These are phyloP conservation scores for Apiotrichum akiyoshidainum DNA, from an alignment of 1,284 basidiomycete genomes.

Conservation along the genomic window DNA sequence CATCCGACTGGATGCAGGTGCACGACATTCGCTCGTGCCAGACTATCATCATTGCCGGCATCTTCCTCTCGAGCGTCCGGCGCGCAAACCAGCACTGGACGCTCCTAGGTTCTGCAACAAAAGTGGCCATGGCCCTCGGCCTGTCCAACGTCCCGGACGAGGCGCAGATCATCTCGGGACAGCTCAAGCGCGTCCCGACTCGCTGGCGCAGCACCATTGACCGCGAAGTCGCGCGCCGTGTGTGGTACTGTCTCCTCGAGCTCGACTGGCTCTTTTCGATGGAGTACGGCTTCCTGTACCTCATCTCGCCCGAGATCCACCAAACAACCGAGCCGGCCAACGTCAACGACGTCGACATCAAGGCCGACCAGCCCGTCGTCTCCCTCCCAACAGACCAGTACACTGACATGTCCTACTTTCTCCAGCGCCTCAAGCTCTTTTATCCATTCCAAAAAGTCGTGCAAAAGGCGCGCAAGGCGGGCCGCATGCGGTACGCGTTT, in stretches of 20 bases:
- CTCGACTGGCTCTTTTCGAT: conserved; percentile 31
- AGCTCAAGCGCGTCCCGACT: conserved; percentile 11
- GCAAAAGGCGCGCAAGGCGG: conserved; percentile 22
- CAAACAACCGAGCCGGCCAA: conserved; percentile 31
- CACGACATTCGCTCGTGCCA: conserved; percentile 27
- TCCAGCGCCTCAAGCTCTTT: conserved; percentile 25
- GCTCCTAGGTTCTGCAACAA: conserved; percentile 25
- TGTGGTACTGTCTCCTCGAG: conserved; percentile 29
- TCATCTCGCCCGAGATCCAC: conserved; percentile 26
- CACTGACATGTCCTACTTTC: conserved; percentile 32
- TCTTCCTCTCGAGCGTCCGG: conserved; percentile 23
- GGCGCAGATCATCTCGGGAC: conserved; percentile 10
- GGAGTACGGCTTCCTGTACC: conserved; percentile 29
- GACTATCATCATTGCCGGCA: conserved; percentile 26
- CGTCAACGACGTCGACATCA: conserved; percentile 25
- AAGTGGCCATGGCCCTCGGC: conserved; percentile 25
- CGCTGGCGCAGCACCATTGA: conserved; percentile 26
- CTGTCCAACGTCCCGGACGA: conserved; percentile 19
- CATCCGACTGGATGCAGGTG: conserved; percentile 32
- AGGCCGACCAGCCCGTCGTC: conserved; percentile 13
- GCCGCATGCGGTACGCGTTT: conserved; percentile 25
- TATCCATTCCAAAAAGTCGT: conserved; percentile 28
- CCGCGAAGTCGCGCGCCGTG: conserved; percentile 26
- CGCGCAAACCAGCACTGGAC: conserved; percentile 30
- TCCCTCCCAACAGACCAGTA: conserved; percentile 21